Base-by-base conservation (phyloP, 2,329 filamentous ascomycete species). In the Aspergillus cejpii region DNA sequence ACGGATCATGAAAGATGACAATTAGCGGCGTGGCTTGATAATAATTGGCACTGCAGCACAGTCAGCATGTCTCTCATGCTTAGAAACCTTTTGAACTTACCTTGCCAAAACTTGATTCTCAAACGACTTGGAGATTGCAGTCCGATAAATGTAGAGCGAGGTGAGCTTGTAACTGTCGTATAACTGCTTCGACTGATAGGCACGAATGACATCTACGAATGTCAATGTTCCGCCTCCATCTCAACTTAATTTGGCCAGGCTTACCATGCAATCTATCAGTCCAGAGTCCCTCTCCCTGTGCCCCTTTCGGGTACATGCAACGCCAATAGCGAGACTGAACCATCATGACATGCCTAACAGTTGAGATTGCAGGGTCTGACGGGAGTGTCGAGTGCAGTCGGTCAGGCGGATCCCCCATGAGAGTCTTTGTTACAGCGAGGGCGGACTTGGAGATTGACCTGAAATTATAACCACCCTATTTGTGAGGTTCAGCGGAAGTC, bases 401-500 rank as follows among this genome's bases (percentile, higher is more conserved):
- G 45, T 81, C 80, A 2, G 92, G 92, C 8, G 91, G 87, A 59
- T 98, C 90, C 17, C 92, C 89, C 89, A 98, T 97, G 36, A 98
- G 74, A 0, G 91, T 96, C 48, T 83, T 82, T 1, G 88, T 92
- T 1, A 98, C 92, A 2, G 91, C 88, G 3, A 96, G 76, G 1
- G 92, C 90, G 3, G 92, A 97, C 45, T 86, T 83, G 0, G 92
- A 94, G 47, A 98, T 98, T 0, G 92, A 92, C 38, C 81, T 75
- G 19, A 98, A 79, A 58, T 97, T 97, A 68, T 98, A 98, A 6
- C 92, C 92, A 17, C 92, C 92, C 70, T 75, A 39, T 14, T 23
- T 20, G 23, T 24, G 23, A 24, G 15, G 5, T 42, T 39, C 15
- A 45, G 33, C 19, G 24, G 7, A 2, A 8, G 37, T 20, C 28